A percentile compares a stretch with the other conserved stretches of the same genome.
Evolutionary conservation across 441 rosid genomes (phyloP).

Genomic region (Mallotus repandus): DNA sequence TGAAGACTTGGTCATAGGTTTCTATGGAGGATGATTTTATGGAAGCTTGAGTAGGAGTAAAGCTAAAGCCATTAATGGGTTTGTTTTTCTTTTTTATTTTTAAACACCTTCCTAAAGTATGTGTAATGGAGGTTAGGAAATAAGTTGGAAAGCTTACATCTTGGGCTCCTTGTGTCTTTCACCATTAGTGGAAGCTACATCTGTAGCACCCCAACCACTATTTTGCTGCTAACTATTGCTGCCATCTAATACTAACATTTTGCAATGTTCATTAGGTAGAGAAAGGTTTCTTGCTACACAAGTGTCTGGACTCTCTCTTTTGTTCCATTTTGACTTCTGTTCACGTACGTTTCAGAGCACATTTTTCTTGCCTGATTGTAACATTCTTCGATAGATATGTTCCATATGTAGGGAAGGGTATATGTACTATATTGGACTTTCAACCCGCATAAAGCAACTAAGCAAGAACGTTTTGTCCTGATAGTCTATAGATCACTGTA

Average conservation of each 20-base stretch:
- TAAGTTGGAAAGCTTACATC: slow-evolving; percentile 50
- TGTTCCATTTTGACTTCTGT: not conserved
- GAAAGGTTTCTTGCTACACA: slow-evolving; percentile 10
- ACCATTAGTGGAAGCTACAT: slow-evolving; percentile 11
- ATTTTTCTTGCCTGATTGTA: not conserved
- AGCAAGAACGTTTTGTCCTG: no score
- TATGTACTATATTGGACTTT: no score
- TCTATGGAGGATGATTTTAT: slow-evolving; percentile 9
- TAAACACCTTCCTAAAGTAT: not conserved
- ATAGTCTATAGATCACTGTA: no score
- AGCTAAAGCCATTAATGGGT: slow-evolving; percentile 58
- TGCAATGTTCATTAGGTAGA: slow-evolving; percentile 16
- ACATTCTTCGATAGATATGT: not conserved
- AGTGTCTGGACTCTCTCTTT: not conserved
- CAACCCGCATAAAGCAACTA: no score
- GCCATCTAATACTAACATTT: slow-evolving; percentile 6
- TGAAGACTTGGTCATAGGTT: slow-evolving; percentile 8
- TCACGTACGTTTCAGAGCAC: not conserved
- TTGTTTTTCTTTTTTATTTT: not conserved
- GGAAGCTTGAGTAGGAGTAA: slow-evolving; percentile 74
- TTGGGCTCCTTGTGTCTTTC: slow-evolving; percentile 23
- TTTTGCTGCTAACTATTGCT: slow-evolving; percentile 6
- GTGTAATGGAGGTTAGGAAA: slow-evolving; percentile 34
- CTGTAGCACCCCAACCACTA: slow-evolving; percentile 10
- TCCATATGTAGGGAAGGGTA: not conserved